Percentiles rank a stretch among this genome's conserved stretches.
These are phyloP conservation scores for Rhipidocladum racemiflorum DNA, from an alignment of 176 grass and related monocot species.

Conservation along the genomic window DNA sequence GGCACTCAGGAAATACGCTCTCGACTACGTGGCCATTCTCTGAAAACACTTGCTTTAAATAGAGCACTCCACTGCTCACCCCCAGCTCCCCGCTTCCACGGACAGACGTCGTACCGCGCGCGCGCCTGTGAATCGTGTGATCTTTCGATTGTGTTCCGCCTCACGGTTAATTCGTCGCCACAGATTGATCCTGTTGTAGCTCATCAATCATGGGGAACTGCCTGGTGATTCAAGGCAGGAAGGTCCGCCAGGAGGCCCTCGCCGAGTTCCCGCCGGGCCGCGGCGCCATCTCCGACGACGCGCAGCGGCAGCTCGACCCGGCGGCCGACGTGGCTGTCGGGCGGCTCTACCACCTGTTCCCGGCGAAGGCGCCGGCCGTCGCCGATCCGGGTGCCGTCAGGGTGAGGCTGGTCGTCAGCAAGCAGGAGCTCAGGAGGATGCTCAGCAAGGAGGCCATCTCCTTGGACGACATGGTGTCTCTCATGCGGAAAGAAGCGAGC, in stretches of 20 bases:
- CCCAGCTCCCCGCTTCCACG: not conserved
- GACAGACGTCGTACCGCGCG: too few relatives aligned
- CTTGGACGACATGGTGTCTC: constrained; percentile 37
- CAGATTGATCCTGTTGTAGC: not conserved
- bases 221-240: constrained; percentile 38
- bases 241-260: constrained; percentile 7
- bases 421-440: constrained; percentile 65
- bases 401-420: constrained; percentile 73
- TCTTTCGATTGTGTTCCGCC: not conserved
- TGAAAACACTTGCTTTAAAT: constrained; percentile 25
- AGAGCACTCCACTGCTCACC: not conserved
- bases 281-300: not conserved
- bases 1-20: constrained; percentile 19
- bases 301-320: not conserved
- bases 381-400: constrained; percentile 15
- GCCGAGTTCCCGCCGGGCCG: not conserved
- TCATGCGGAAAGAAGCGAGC: constrained; percentile 32
- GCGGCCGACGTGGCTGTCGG: constrained; percentile 17
- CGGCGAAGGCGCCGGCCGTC: not conserved
- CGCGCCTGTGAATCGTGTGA: too few relatives aligned
- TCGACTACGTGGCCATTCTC: not conserved
- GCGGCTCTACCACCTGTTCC: constrained; percentile 18
- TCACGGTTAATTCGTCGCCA: not conserved
- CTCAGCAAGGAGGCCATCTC: constrained; percentile 42
- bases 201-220: constrained; percentile 65